Evolutionary conservation across 2,329 filamentous ascomycete species (phyloP), one percentile per base, ranked within the genome.

Genomic region (Cercospora citrullina): DNA sequence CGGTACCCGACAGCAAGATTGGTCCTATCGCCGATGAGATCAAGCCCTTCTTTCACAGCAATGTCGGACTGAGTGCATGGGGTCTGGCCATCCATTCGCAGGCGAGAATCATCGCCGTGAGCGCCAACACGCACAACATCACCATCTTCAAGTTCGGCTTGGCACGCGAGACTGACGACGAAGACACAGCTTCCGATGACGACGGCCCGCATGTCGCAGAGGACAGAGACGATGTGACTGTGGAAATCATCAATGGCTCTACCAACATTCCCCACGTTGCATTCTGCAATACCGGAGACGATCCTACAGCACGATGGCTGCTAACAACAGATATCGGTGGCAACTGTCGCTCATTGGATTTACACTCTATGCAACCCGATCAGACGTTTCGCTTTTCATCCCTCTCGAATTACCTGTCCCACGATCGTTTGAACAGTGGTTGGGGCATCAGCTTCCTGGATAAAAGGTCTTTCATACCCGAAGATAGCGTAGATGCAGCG

Each of bases 91-190:
- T 97, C 10, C 94, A 98, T 77, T 85, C 87, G 69, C 82, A 89
- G 70, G 92, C 92, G n/a, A 88, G 94, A 0, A 82, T 97, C 69
- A 90, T 99, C 70, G 95, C 94, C 0, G 90, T 96, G 45, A 92
- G 91, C 73, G 89, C 91, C 0, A 99, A 99, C 77, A 86, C 85
- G 0, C 82, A 83, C 23, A 75, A 81, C 16, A 84, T 91, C 30
- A 85, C 83, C 3, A 81, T 90, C 0, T 86, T 87, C 73, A 86
- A 87, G 14, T 87, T 87, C 72, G 87, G 85, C 0, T 80, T 90
- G 63, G 79, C 82, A 3, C 28, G 62, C 36, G 78, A 81, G 51
- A 61, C 74, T 33, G 55, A 60, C 21, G 61, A 68, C 9, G 67
- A 70, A n/a, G 64, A 71, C 31, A 60, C 65, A 23, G 61, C 48